phyloP scores from a whole-genome alignment of 129 eudicot species.

The Pulicaria dysenterica region DNA sequence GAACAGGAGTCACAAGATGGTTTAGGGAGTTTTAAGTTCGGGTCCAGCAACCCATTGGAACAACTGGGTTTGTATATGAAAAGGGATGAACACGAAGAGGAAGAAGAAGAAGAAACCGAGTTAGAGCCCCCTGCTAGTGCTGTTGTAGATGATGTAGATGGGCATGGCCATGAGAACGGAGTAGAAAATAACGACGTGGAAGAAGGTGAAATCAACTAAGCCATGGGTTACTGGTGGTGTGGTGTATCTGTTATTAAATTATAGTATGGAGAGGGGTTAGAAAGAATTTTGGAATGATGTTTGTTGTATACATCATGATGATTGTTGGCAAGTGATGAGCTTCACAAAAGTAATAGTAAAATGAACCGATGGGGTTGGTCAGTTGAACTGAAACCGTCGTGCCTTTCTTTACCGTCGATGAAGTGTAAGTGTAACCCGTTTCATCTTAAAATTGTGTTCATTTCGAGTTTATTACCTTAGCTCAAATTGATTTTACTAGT shows the following conservation, averaged over 20 bases:
- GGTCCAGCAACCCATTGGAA: constrained; percentile 76
- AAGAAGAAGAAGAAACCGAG: constrained; percentile 75
- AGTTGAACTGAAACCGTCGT: background rate
- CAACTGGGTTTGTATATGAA: constrained; percentile 89
- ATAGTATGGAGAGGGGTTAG: background rate
- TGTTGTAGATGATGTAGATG: background rate
- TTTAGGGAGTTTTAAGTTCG: constrained; percentile 72
- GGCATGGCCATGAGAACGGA: background rate
- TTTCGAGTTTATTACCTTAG: background rate
- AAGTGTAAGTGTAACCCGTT: constrained; percentile 16
- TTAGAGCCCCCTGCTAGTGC: constrained; percentile 22
- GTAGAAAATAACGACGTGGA: constrained; percentile 53
- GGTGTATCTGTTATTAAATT: constrained; percentile 7
- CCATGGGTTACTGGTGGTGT: background rate
- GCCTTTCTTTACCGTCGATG: background rate
- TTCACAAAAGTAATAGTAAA: constrained; percentile 14
- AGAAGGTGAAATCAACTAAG: constrained; percentile 75
- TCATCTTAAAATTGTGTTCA: constrained; percentile 2
- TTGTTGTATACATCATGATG: constrained; percentile 24
- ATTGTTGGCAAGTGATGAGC: constrained; percentile 14
- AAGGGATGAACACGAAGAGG: constrained; percentile 77
- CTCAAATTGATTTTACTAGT: background rate
- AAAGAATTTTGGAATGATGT: constrained; percentile 12
- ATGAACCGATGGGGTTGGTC: constrained; percentile 16
- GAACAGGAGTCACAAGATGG: constrained; percentile 58